A percentile compares a stretch with the other conserved stretches of the same genome.
Evolutionary conservation across 192 early-diverging fungal species (phyloP).

Genomic region (Entomortierella lignicola): DNA sequence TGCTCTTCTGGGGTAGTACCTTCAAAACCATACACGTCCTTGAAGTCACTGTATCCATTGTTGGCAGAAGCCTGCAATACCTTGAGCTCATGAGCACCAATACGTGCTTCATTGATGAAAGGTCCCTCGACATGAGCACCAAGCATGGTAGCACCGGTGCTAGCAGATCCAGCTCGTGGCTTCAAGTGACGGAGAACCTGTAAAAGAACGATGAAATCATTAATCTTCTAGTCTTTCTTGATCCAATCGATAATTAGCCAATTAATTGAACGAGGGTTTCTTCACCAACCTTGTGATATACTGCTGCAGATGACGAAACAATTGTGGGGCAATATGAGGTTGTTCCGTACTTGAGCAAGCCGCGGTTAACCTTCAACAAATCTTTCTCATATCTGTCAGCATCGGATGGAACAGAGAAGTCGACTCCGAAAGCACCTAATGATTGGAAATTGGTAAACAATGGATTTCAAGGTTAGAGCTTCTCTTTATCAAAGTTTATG

Average conservation of each 20-base stretch:
- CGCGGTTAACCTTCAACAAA: slow-evolving; percentile 75
- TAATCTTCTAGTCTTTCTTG: too few relatives aligned
- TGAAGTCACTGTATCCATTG: slow-evolving; percentile 71
- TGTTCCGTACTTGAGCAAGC: slow-evolving; percentile 80
- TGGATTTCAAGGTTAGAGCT: too few relatives aligned
- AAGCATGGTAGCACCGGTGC: slow-evolving; percentile 75
- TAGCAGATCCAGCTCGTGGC: slow-evolving; percentile 69
- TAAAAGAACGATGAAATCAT: not conserved
- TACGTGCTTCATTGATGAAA: slow-evolving; percentile 76
- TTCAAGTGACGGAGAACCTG: slow-evolving; percentile 68
- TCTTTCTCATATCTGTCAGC: slow-evolving; percentile 70
- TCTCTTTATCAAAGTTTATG: too few relatives aligned
- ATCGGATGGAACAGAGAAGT: slow-evolving; percentile 72
- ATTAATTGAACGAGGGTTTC: too few relatives aligned
- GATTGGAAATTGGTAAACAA: not conserved
- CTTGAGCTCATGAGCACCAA: slow-evolving; percentile 79
- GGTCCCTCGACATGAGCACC: slow-evolving; percentile 70
- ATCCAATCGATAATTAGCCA: too few relatives aligned
- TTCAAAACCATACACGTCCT: slow-evolving; percentile 78
- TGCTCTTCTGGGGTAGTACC: slow-evolving; percentile 46
- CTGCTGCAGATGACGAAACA: slow-evolving; percentile 76
- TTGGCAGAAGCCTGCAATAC: slow-evolving; percentile 68
- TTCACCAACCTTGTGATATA: slow-evolving; percentile 75
- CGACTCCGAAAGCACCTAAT: slow-evolving; percentile 77
- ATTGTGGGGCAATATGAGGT: slow-evolving; percentile 87